Percentiles rank a stretch among this genome's conserved stretches.
These are phyloP conservation scores for Sugiyamaella grinbergsii DNA, from an alignment of 1,139 yeast species.

Conservation along the genomic window DNA sequence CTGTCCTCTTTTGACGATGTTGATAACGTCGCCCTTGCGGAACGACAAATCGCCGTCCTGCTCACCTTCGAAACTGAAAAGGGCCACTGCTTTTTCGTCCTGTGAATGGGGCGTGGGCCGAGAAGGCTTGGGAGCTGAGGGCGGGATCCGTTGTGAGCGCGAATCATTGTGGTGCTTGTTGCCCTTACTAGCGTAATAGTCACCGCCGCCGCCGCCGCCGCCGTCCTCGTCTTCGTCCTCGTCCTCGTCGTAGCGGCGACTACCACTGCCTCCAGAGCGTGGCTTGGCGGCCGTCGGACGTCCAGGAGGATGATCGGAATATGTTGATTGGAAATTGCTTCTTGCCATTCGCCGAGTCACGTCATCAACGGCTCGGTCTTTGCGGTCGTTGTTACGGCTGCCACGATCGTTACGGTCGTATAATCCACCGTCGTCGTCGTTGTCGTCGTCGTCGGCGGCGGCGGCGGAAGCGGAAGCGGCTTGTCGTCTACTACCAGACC, in stretches of 20 bases:
- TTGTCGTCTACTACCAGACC: slow-evolving; percentile 27
- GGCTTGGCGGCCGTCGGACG: slow-evolving; percentile 60
- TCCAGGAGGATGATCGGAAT: slow-evolving; percentile 42
- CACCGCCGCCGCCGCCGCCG: slow-evolving; percentile 21
- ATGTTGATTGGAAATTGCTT: slow-evolving; percentile 38
- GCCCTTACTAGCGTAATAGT: too few relatives aligned
- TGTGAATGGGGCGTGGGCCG: slow-evolving; percentile 36
- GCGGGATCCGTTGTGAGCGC: background rate
- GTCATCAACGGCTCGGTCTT: slow-evolving; percentile 38
- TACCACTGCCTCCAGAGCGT: slow-evolving; percentile 22
- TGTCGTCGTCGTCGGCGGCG: too few relatives aligned
- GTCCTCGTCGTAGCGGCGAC: slow-evolving; percentile 13
- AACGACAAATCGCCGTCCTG: slow-evolving; percentile 89
- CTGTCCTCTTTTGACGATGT: slow-evolving; percentile 78
- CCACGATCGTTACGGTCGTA: slow-evolving; percentile 16
- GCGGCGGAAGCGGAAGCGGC: too few relatives aligned
- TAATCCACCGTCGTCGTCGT: slow-evolving; percentile 25
- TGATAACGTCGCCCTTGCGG: slow-evolving; percentile 93
- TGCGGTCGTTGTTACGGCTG: too few relatives aligned
- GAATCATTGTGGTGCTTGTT: background rate
- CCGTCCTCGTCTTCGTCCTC: slow-evolving; percentile 21
- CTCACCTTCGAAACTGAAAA: slow-evolving; percentile 86
- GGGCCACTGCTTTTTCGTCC: slow-evolving; percentile 83
- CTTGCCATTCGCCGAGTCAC: slow-evolving; percentile 42
- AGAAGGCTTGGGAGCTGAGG: slow-evolving; percentile 16